Conservation (phyloP, 306 rosid genomes). For the Vigna unguiculata region DNA sequence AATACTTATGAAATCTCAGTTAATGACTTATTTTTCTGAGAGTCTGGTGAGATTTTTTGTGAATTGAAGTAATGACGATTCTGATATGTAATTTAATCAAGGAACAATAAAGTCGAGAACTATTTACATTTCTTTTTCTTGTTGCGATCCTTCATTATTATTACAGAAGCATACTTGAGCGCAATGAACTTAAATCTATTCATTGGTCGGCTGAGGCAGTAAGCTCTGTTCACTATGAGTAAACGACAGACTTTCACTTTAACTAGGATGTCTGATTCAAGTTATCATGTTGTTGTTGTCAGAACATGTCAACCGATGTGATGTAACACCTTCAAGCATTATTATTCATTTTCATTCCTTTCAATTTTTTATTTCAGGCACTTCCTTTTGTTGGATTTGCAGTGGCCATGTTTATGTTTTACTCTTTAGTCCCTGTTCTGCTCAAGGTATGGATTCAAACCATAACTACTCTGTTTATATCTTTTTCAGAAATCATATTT, state of each 20-base stretch:
- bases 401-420: slow-evolving; percentile 88
- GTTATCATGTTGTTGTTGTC: neutral
- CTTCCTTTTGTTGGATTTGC: slow-evolving; percentile 91
- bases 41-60: neutral
- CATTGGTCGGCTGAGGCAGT: slow-evolving; percentile 93
- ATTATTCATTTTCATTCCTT: slow-evolving; percentile 33
- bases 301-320: neutral
- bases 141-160: slow-evolving; percentile 63
- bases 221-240: slow-evolving; percentile 49
- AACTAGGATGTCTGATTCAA: slow-evolving; percentile 26
- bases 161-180: slow-evolving; percentile 82
- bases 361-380: slow-evolving; percentile 67
- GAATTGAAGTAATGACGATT: neutral
- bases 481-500: slow-evolving; percentile 18
- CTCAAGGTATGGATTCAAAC: slow-evolving; percentile 72
- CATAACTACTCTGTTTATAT: slow-evolving; percentile 28
- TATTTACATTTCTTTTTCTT: slow-evolving; percentile 36
- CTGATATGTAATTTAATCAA: slow-evolving; percentile 4
- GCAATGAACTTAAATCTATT: slow-evolving; percentile 78
- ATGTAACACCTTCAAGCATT: slow-evolving; percentile 27
- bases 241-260: slow-evolving; percentile 15
- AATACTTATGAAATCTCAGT: no score
- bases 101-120: neutral
- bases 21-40: neutral
- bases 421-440: slow-evolving; percentile 86